Conservation (phyloP, 192 early-diverging fungal species). For the Umbelopsis sp. region DNA sequence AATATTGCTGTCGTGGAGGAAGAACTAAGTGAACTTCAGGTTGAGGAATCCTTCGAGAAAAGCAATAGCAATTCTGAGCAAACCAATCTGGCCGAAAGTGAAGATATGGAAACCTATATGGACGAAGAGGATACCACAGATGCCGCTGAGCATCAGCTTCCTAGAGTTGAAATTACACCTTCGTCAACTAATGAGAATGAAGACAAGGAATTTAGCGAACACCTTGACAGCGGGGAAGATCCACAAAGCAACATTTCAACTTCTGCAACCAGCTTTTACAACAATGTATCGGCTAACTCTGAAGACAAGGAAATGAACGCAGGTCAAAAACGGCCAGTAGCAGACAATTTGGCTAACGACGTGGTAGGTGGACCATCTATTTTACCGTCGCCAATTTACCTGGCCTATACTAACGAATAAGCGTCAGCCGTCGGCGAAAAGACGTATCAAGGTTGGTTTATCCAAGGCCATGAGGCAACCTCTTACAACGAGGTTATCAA, state of each 20-base stretch:
- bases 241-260: too few relatives aligned
- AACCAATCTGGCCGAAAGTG: neutral
- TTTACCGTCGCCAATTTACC: too few relatives aligned
- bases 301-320: neutral
- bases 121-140: too few relatives aligned
- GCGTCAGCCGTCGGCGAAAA: neutral
- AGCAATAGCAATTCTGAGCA: neutral
- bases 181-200: too few relatives aligned
- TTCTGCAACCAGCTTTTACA: neutral
- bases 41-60: neutral
- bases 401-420: neutral
- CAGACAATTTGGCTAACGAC: neutral
- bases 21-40: neutral
- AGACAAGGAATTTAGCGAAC: too few relatives aligned
- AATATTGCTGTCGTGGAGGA: neutral
- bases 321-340: neutral
- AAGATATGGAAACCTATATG: neutral
- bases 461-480: neutral
- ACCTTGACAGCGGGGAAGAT: too few relatives aligned
- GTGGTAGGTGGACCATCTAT: neutral
- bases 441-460: neutral
- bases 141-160: too few relatives aligned
- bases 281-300: neutral
- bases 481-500: neutral
- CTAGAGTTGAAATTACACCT: too few relatives aligned